phyloP scores from a whole-genome alignment of 495 filamentous ascomycete species.

The Aspergillus haitiensis region DNA sequence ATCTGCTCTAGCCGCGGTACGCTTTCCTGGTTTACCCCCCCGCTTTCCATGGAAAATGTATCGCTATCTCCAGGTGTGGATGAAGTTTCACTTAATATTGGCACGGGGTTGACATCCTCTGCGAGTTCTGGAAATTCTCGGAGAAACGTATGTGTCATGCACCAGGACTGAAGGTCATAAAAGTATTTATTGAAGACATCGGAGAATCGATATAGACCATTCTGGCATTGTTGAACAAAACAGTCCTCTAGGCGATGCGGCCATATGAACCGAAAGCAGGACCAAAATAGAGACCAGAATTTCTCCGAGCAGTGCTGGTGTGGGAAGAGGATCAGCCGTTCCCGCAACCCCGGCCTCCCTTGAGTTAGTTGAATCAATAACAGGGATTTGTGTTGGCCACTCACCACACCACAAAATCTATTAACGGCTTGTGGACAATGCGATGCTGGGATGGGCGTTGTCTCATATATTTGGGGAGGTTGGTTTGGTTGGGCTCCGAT shows the following conservation, averaged over 20 bases:
- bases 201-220: slow-evolving; percentile 16
- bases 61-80: background rate
- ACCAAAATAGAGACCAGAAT: slow-evolving; percentile 21
- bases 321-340: slow-evolving; percentile 18
- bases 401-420: slow-evolving; percentile 22
- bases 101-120: slow-evolving; percentile 11
- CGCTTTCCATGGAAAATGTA: background rate
- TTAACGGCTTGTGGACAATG: slow-evolving; percentile 21
- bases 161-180: slow-evolving; percentile 21
- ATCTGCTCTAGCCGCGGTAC: slow-evolving; percentile 1
- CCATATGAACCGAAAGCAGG: slow-evolving; percentile 20
- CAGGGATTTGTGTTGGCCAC: background rate
- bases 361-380: background rate
- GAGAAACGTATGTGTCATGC: slow-evolving; percentile 18
- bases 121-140: slow-evolving; percentile 18
- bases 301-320: slow-evolving; percentile 22
- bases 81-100: background rate
- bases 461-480: slow-evolving; percentile 20
- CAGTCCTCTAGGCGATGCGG: slow-evolving; percentile 12
- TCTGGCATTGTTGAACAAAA: slow-evolving; percentile 12
- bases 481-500: slow-evolving; percentile 5
- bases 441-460: slow-evolving; percentile 18
- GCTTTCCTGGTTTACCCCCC: slow-evolving; percentile 4
- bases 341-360: slow-evolving; percentile 15
- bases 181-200: slow-evolving; percentile 14